These are phyloP conservation scores for Raphanus hybrid DNA, from an alignment of 441 rosid species.

Conservation along the genomic window DNA sequence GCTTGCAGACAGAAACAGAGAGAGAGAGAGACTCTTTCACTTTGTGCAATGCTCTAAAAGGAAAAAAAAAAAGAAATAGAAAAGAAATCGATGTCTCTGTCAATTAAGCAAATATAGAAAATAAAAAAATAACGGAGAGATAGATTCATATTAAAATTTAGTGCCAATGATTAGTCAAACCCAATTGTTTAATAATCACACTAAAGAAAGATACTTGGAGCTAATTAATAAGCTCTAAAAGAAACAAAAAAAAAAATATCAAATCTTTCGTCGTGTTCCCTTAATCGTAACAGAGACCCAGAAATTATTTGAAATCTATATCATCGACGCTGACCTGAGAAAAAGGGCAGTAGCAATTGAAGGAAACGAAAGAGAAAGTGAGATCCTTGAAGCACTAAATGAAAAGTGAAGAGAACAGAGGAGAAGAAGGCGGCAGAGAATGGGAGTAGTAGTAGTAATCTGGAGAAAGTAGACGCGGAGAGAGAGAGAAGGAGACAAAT, in stretches of 20 bases:
- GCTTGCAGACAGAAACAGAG: slow-evolving; percentile 34
- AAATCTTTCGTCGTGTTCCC: slow-evolving; percentile 43
- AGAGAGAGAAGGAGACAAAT: slow-evolving; percentile 43
- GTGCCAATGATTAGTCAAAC: slow-evolving; percentile 47
- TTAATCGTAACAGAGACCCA: slow-evolving; percentile 39
- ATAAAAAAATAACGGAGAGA: slow-evolving; percentile 38
- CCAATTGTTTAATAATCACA: slow-evolving; percentile 50
- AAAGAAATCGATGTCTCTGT: slow-evolving; percentile 46
- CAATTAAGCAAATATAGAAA: slow-evolving; percentile 38
- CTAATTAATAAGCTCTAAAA: background rate
- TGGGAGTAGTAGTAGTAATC: slow-evolving; percentile 18
- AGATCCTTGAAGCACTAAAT: slow-evolving; percentile 47
- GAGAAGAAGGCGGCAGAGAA: slow-evolving; percentile 1
- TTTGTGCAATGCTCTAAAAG: background rate
- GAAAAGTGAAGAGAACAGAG: slow-evolving; percentile 33
- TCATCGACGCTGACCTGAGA: slow-evolving; percentile 22
- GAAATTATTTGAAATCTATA: background rate
- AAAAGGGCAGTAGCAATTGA: background rate
- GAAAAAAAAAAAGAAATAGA: slow-evolving; percentile 16
- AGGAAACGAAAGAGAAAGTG: slow-evolving; percentile 33
- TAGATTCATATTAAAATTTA: slow-evolving; percentile 17
- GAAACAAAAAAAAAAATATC: slow-evolving; percentile 1
- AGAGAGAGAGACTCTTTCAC: background rate
- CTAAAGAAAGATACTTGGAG: slow-evolving; percentile 30
- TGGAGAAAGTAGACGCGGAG: slow-evolving; percentile 16